A percentile compares a stretch with the other conserved stretches of the same genome.
Conservation (phyloP, 2,329 filamentous ascomycete genomes). For the Fusarium coicis region DNA sequence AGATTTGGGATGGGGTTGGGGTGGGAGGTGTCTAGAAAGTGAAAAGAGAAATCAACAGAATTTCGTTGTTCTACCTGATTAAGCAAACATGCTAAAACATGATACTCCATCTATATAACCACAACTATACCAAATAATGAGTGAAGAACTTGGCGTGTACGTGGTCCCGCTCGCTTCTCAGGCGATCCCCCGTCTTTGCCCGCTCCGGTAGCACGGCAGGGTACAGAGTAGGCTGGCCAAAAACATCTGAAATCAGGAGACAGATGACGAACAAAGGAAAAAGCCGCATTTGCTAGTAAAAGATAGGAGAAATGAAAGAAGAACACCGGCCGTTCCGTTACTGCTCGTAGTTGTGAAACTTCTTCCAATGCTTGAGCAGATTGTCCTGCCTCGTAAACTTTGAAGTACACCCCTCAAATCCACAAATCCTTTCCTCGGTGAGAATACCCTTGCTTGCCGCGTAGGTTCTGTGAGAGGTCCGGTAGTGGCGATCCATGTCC, state of each 20-base stretch:
- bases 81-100: conserved; percentile 21
- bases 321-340: background rate
- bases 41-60: conserved; percentile 20
- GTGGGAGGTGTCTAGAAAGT: background rate
- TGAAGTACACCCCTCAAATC: background rate
- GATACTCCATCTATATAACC: background rate
- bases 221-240: conserved; percentile 10
- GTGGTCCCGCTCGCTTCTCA: conserved; percentile 3
- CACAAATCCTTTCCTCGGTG: conserved; percentile 2
- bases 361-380: conserved; percentile 33
- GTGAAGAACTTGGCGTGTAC: background rate
- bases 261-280: background rate
- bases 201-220: background rate
- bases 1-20: background rate
- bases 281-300: background rate
- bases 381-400: conserved; percentile 37
- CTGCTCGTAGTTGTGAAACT: conserved; percentile 5
- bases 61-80: conserved; percentile 23
- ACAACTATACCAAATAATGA: background rate
- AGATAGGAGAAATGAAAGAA: background rate
- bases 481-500: conserved; percentile 43
- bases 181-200: background rate
- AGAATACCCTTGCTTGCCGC: conserved; percentile 15
- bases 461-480: conserved; percentile 17
- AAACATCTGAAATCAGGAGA: conserved; percentile 18